phyloP scores from a whole-genome alignment of 352 stramenopile species.

The Aphanomyces stellatus region DNA sequence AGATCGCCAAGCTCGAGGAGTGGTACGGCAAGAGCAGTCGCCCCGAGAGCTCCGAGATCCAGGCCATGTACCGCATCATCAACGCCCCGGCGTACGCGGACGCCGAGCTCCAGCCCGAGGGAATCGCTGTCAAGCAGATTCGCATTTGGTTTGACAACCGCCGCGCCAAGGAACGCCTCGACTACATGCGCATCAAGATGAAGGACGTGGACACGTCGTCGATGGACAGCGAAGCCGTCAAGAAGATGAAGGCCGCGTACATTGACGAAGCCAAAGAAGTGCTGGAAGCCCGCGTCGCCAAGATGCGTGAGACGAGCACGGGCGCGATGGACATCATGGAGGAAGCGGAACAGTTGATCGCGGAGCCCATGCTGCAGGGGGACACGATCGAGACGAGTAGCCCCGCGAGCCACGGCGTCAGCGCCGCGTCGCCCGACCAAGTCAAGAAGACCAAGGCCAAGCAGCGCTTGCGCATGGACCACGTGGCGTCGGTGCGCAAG shows the following conservation, averaged over 20 bases:
- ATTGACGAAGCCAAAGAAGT: conserved; percentile 86
- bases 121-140: conserved; percentile 82
- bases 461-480: conserved; percentile 80
- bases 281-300: conserved; percentile 69
- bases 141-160: conserved; percentile 86
- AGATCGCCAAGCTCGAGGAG: conserved; percentile 84
- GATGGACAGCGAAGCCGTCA: conserved; percentile 77
- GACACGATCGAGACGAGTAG: not conserved
- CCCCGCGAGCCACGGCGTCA: too few species aligned
- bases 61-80: conserved; percentile 86
- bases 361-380: not conserved
- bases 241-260: conserved; percentile 82
- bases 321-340: conserved; percentile 65
- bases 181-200: conserved; percentile 87
- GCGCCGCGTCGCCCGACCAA: not conserved
- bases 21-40: conserved; percentile 81
- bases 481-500: conserved; percentile 76
- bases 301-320: conserved; percentile 67
- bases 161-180: conserved; percentile 69
- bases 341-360: conserved; percentile 50
- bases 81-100: conserved; percentile 77
- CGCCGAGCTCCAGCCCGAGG: conserved; percentile 73
- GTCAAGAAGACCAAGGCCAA: conserved; percentile 34
- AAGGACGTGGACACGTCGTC: conserved; percentile 78
- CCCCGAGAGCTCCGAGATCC: conserved; percentile 75